Percentiles rank a stretch among this genome's conserved stretches.
Evolutionary conservation across 805 yeast species (phyloP).

Genomic region (Candida fluviatilis): DNA sequence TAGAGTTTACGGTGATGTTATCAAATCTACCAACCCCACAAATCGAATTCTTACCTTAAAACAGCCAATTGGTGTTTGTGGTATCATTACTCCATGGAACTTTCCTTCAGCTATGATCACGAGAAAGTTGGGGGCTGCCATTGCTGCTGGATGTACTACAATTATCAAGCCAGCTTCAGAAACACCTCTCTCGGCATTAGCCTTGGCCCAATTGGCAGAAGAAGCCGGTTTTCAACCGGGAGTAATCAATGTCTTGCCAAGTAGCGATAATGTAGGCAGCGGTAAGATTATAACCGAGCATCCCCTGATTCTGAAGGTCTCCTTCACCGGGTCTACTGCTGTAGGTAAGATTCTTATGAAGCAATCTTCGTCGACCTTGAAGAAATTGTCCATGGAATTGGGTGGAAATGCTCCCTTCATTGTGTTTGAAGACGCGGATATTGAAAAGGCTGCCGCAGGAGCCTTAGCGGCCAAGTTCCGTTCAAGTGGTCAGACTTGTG

Average conservation of each 20-base stretch:
- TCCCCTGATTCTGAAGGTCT: slow-evolving; percentile 46
- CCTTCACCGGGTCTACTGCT: slow-evolving; percentile 63
- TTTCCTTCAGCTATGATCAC: slow-evolving; percentile 80
- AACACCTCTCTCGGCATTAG: slow-evolving; percentile 72
- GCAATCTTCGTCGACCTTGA: slow-evolving; percentile 53
- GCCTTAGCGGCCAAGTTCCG: slow-evolving; percentile 55
- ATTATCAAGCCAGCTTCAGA: slow-evolving; percentile 76
- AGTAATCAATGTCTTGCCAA: slow-evolving; percentile 58
- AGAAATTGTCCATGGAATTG: slow-evolving; percentile 58
- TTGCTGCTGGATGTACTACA: slow-evolving; percentile 76
- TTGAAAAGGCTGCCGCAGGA: slow-evolving; percentile 51
- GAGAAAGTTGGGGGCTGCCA: slow-evolving; percentile 68
- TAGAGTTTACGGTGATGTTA: slow-evolving; percentile 60
- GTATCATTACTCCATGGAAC: slow-evolving; percentile 81
- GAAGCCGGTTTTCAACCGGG: slow-evolving; percentile 74
- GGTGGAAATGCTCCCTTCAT: slow-evolving; percentile 69
- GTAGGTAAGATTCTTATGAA: slow-evolving; percentile 59
- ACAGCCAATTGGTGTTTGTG: slow-evolving; percentile 82
- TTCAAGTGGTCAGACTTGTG: slow-evolving; percentile 64
- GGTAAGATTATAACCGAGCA: slow-evolving; percentile 52
- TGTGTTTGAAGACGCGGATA: slow-evolving; percentile 56
- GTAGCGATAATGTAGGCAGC: slow-evolving; percentile 40
- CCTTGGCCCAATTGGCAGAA: slow-evolving; percentile 55
- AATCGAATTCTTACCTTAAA: slow-evolving; percentile 54
- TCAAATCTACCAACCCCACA: slow-evolving; percentile 48